Evolutionary conservation across 2,329 filamentous ascomycete genomes (phyloP).

Genomic region (Ophiostoma sp.): DNA sequence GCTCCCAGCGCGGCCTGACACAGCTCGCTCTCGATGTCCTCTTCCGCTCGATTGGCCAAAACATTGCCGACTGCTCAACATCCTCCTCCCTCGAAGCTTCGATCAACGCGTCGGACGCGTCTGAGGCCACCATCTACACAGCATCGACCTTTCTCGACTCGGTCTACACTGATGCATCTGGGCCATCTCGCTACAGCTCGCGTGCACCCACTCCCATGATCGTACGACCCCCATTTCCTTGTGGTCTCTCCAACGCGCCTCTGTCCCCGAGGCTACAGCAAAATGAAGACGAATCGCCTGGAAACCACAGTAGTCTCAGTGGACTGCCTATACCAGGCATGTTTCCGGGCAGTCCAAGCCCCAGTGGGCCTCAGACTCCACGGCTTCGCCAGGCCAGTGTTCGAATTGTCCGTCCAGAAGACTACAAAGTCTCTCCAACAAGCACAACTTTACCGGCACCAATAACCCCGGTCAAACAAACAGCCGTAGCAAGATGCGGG

Average conservation of each 20-base stretch:
- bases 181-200: slow-evolving; percentile 60
- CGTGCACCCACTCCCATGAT: slow-evolving; percentile 69
- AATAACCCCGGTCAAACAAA: neutral
- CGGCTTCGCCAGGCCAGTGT: slow-evolving; percentile 46
- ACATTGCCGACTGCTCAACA: slow-evolving; percentile 63
- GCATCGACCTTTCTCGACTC: slow-evolving; percentile 77
- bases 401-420: slow-evolving; percentile 44
- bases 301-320: slow-evolving; percentile 26
- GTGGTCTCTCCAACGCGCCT: slow-evolving; percentile 40
- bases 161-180: slow-evolving; percentile 66
- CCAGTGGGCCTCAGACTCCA: slow-evolving; percentile 25
- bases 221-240: slow-evolving; percentile 55
- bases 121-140: slow-evolving; percentile 74
- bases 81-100: slow-evolving; percentile 68
- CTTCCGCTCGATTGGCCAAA: slow-evolving; percentile 75
- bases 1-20: slow-evolving; percentile 81
- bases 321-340: slow-evolving; percentile 30
- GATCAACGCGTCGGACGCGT: slow-evolving; percentile 72
- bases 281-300: neutral
- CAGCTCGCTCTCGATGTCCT: slow-evolving; percentile 89
- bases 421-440: slow-evolving; percentile 26
- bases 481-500: slow-evolving; percentile 12
- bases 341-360: slow-evolving; percentile 30
- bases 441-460: neutral
- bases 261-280: neutral